Evolutionary conservation across 2,329 filamentous ascomycete species (phyloP).

Genomic region (Epichloe brachyelytri): DNA sequence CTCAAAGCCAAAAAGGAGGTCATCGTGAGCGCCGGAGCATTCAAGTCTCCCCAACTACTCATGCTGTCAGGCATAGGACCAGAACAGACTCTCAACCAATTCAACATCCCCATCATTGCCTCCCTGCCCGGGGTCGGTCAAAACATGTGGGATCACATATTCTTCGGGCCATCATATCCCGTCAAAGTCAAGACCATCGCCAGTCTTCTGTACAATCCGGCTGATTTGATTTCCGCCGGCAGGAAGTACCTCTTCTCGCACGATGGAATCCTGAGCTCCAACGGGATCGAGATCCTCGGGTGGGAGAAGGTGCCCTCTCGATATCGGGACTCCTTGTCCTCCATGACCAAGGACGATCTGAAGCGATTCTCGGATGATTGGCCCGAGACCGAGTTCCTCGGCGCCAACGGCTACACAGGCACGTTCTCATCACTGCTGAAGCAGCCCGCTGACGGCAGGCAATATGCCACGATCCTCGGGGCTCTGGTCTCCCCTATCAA

Average conservation of each 20-base stretch:
- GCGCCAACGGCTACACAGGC: background rate
- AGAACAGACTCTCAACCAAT: background rate
- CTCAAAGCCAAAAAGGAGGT: constrained; percentile 3
- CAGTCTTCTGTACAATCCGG: background rate
- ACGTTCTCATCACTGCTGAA: background rate
- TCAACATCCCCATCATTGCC: constrained; percentile 3
- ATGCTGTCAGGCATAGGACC: constrained; percentile 9
- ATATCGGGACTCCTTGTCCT: constrained; percentile 8
- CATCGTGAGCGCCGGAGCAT: constrained; percentile 2
- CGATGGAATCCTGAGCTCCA: constrained; percentile 1
- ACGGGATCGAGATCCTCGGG: constrained; percentile 8
- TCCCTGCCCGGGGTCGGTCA: constrained; percentile 4
- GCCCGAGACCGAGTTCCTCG: constrained; percentile 21
- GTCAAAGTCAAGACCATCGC: constrained; percentile 5
- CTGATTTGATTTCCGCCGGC: background rate
- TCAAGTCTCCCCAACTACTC: constrained; percentile 6
- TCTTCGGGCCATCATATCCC: constrained; percentile 5
- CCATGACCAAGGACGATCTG: constrained; percentile 10
- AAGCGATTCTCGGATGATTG: constrained; percentile 18
- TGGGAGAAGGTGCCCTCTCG: constrained; percentile 19
- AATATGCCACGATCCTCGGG: too few relatives aligned
- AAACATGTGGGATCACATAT: constrained; percentile 6
- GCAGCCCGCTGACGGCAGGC: background rate
- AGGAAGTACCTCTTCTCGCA: background rate
- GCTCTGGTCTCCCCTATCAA: constrained; percentile 14